Percentiles rank a stretch among this genome's conserved stretches.
Conservation (phyloP, 2,329 filamentous ascomycete genomes). For the Phialemonium atrogriseum region DNA sequence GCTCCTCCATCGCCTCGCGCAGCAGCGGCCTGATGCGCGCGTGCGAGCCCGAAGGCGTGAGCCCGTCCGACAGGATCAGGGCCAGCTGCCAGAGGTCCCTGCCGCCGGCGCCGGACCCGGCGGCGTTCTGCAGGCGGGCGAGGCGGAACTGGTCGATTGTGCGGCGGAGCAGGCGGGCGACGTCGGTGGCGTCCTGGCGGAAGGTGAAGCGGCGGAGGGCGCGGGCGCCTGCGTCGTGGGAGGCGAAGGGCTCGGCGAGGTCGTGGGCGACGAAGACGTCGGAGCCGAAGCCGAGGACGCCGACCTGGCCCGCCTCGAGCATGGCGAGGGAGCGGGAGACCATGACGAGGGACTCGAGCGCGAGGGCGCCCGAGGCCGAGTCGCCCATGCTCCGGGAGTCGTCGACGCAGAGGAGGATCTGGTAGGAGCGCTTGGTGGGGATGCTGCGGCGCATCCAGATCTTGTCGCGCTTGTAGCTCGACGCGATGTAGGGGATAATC, state of each 20-base stretch:
- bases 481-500: constrained; percentile 98
- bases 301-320: constrained; percentile 92
- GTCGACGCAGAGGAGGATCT: constrained; percentile 95
- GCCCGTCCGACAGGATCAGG: constrained; percentile 85
- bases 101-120: constrained; percentile 36
- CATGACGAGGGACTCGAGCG: constrained; percentile 90
- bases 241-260: constrained; percentile 72
- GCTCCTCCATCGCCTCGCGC: constrained; percentile 80
- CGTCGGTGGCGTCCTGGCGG: constrained; percentile 76
- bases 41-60: constrained; percentile 76
- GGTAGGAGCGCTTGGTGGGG: constrained; percentile 89
- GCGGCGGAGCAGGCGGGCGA: constrained; percentile 66
- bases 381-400: constrained; percentile 94
- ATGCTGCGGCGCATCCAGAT: constrained; percentile 97
- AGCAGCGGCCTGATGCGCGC: constrained; percentile 75
- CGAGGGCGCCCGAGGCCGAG: constrained; percentile 62
- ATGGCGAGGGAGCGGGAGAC: constrained; percentile 80
- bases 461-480: constrained; percentile 97
- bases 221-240: constrained; percentile 68
- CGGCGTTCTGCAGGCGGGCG: constrained; percentile 48
- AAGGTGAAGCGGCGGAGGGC: constrained; percentile 83
- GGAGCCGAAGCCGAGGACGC: constrained; percentile 81
- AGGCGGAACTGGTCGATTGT: constrained; percentile 76
- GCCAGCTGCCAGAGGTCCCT: constrained; percentile 90
- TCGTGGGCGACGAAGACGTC: constrained; percentile 78